phyloP scores from a whole-genome alignment of 1,284 basidiomycete genomes.

The Melampsora occidentalis region DNA sequence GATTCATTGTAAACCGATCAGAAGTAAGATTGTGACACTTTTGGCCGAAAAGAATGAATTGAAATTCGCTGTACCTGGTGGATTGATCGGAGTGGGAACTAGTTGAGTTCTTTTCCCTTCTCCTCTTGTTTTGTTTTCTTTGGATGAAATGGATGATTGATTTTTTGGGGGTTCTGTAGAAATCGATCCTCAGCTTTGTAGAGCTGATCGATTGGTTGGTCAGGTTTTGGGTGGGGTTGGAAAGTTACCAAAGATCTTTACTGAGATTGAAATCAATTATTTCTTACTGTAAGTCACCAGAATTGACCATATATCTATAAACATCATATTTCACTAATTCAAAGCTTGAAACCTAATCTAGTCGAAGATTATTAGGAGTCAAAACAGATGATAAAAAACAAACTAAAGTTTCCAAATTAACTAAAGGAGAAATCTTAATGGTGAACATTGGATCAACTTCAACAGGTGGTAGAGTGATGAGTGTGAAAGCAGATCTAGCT shows the following conservation, averaged over 20 bases:
- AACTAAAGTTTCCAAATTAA: slow-evolving; percentile 88
- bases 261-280: slow-evolving; percentile 82
- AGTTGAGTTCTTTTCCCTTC: slow-evolving; percentile 53
- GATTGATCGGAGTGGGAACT: slow-evolving; percentile 96
- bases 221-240: slow-evolving; percentile 93
- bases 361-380: slow-evolving; percentile 87
- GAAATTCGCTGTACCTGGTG: slow-evolving; percentile 93
- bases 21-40: slow-evolving; percentile 82
- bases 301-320: no score
- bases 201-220: slow-evolving; percentile 93
- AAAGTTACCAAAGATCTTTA: slow-evolving; percentile 87
- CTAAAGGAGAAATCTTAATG: slow-evolving; percentile 86
- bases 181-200: slow-evolving; percentile 92
- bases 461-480: slow-evolving; percentile 84
- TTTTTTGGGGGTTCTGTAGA: background rate
- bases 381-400: slow-evolving; percentile 98
- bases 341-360: background rate
- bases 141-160: background rate
- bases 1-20: slow-evolving; percentile 89
- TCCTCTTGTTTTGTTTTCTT: background rate
- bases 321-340: no score
- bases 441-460: slow-evolving; percentile 94
- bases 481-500: slow-evolving; percentile 85
- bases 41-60: slow-evolving; percentile 93
- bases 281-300: slow-evolving; percentile 65